Percentiles rank a stretch among this genome's conserved stretches.
Conservation (phyloP, 2,329 filamentous ascomycete species). For the Reticulascus tulasneorum region DNA sequence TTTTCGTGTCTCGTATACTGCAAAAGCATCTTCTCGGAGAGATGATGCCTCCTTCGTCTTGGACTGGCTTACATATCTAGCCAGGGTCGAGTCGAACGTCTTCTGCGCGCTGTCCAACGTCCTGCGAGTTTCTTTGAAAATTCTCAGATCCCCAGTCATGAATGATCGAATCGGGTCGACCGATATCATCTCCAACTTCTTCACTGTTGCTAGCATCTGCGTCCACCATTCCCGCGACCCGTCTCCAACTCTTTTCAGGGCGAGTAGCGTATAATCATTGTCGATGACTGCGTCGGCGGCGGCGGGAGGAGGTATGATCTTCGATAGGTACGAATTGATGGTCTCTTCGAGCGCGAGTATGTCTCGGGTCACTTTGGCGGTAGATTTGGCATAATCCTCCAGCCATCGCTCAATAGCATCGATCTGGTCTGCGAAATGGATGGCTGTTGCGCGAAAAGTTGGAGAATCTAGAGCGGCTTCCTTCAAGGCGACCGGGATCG, state of each 20-base stretch:
- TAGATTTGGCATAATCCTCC: conserved; percentile 53
- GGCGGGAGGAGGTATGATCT: conserved; percentile 68
- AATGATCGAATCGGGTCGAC: conserved; percentile 81
- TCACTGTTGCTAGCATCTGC: conserved; percentile 67
- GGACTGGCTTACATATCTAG: conserved; percentile 77
- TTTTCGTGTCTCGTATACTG: conserved; percentile 88
- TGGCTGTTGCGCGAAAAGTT: conserved; percentile 81
- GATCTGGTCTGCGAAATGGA: conserved; percentile 88
- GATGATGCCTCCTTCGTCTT: conserved; percentile 93
- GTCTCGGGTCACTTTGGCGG: conserved; percentile 54
- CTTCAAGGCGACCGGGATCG: conserved; percentile 76
- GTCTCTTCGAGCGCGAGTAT: conserved; percentile 73
- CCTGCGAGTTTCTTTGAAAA: conserved; percentile 80
- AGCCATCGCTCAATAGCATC: conserved; percentile 93
- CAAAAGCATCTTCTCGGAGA: conserved; percentile 90
- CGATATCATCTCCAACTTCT: conserved; percentile 71
- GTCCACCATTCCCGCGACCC: conserved; percentile 86
- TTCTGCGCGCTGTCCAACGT: conserved; percentile 77
- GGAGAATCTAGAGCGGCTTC: conserved; percentile 96
- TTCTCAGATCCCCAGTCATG: conserved; percentile 71
- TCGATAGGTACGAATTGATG: conserved; percentile 71
- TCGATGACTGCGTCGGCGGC: conserved; percentile 84
- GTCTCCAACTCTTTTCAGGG: conserved; percentile 80
- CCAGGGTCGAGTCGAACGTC: conserved; percentile 74
- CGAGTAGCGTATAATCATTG: conserved; percentile 89